Percentiles rank a stretch among this genome's conserved stretches.
These are phyloP conservation scores for Puccinia polysora DNA, from an alignment of 1,284 basidiomycete species.

Conservation along the genomic window DNA sequence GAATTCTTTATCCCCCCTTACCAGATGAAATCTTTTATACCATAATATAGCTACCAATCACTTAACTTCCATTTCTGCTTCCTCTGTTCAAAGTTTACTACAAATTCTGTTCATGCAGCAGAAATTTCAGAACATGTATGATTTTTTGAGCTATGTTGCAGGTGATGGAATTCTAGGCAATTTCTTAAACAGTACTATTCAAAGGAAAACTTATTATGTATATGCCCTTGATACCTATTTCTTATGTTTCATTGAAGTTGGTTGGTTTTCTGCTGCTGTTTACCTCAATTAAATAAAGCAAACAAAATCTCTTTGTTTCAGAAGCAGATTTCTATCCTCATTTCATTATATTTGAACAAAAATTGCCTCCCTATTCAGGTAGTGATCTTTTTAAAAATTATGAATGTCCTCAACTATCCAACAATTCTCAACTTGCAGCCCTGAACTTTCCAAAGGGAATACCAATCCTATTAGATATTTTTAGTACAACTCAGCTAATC, in stretches of 20 bases:
- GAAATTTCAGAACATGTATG: constrained; percentile 66
- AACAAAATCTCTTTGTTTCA: background rate
- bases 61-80: background rate
- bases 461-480: constrained; percentile 14
- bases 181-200: constrained; percentile 82
- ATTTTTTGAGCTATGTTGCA: constrained; percentile 74
- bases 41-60: background rate
- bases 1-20: constrained; percentile 54
- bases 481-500: constrained; percentile 55
- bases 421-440: constrained; percentile 68
- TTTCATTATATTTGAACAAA: too few relatives aligned
- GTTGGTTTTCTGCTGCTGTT: constrained; percentile 60
- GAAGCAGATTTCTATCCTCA: too few relatives aligned
- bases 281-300: constrained; percentile 7
- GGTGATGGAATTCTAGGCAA: constrained; percentile 89
- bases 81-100: constrained; percentile 61
- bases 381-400: constrained; percentile 54
- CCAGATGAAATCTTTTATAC: constrained; percentile 1
- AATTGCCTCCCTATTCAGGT: constrained; percentile 52
- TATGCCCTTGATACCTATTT: constrained; percentile 68
- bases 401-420: constrained; percentile 60
- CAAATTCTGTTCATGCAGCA: constrained; percentile 65
- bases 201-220: constrained; percentile 62
- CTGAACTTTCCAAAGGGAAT: constrained; percentile 82
- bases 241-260: constrained; percentile 79